Conservation (phyloP, 192 early-diverging fungal species). For the Podila epigama region DNA sequence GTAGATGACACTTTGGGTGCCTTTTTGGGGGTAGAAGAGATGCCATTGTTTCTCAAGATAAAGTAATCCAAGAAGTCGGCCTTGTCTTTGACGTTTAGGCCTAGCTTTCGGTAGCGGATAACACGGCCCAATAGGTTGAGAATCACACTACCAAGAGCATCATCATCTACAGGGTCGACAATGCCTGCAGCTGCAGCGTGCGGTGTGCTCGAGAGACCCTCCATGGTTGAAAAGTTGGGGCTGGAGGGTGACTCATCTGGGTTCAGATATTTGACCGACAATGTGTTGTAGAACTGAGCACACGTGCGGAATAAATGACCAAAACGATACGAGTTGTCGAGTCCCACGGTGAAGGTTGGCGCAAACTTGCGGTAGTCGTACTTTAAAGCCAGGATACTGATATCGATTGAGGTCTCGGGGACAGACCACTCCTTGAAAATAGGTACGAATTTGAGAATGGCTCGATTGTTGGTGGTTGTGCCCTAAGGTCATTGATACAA, state of each 20-base stretch:
- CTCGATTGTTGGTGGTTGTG: slow-evolving; percentile 88
- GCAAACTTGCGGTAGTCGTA: slow-evolving; percentile 70
- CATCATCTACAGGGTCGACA: slow-evolving; percentile 50
- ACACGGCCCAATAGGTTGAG: slow-evolving; percentile 63
- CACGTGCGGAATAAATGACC: slow-evolving; percentile 33
- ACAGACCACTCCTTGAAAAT: slow-evolving; percentile 70
- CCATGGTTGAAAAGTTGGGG: slow-evolving; percentile 27
- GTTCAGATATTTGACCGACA: slow-evolving; percentile 57
- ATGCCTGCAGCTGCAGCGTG: slow-evolving; percentile 21
- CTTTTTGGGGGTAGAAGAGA: slow-evolving; percentile 10
- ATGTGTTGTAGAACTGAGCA: slow-evolving; percentile 55
- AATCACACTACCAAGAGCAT: slow-evolving; percentile 65
- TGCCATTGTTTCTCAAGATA: slow-evolving; percentile 43
- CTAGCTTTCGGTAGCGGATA: slow-evolving; percentile 72
- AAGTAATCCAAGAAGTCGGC: slow-evolving; percentile 79
- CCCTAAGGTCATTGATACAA: slow-evolving; percentile 43
- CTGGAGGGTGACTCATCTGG: slow-evolving; percentile 59
- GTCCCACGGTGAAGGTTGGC: slow-evolving; percentile 71
- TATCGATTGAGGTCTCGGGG: slow-evolving; percentile 59
- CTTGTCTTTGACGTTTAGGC: slow-evolving; percentile 73
- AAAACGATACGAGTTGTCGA: slow-evolving; percentile 20
- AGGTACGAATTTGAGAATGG: slow-evolving; percentile 78
- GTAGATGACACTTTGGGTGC: slow-evolving; percentile 3
- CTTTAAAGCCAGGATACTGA: slow-evolving; percentile 73
- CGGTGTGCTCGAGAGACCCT: slow-evolving; percentile 24